A percentile compares a stretch with the other conserved stretches of the same genome.
Conservation (phyloP, 331 rosid species). For the Stylosanthes scabra region DNA sequence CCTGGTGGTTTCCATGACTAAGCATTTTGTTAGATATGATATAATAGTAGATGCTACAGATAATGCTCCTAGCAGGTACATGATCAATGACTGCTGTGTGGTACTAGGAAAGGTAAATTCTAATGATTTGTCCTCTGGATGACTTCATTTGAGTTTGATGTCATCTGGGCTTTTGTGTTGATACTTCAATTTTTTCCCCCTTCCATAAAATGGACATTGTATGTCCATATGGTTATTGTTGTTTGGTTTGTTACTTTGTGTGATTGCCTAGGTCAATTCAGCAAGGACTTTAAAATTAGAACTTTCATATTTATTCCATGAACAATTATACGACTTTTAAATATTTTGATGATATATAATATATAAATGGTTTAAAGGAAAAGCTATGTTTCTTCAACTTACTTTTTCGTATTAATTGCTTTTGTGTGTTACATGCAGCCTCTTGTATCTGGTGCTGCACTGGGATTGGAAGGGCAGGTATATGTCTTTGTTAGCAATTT, state of each 20-base stretch:
- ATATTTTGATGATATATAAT: not conserved
- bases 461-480: slow-evolving; percentile 99
- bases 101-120: slow-evolving; percentile 86
- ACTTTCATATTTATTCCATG: too few relatives aligned
- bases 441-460: slow-evolving; percentile 97
- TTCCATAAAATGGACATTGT: too few relatives aligned
- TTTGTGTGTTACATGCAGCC: slow-evolving; percentile 67
- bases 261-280: too few relatives aligned
- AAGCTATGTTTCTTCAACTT: slow-evolving; percentile 5
- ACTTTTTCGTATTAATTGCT: slow-evolving; percentile 37
- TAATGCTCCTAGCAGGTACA: slow-evolving; percentile 95
- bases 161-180: not conserved
- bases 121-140: slow-evolving; percentile 19
- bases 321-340: too few relatives aligned
- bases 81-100: slow-evolving; percentile 97
- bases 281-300: too few relatives aligned
- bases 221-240: too few relatives aligned
- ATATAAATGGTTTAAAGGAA: not conserved
- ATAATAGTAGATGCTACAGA: slow-evolving; percentile 90
- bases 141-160: slow-evolving; percentile 26
- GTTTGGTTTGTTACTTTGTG: too few relatives aligned
- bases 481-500: not conserved
- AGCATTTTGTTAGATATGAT: slow-evolving; percentile 69
- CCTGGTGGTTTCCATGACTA: slow-evolving; percentile 49
- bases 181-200: not conserved